Evolutionary conservation across 2,329 filamentous ascomycete genomes (phyloP).

Genomic region (Sporothrix brunneoviolacea): DNA sequence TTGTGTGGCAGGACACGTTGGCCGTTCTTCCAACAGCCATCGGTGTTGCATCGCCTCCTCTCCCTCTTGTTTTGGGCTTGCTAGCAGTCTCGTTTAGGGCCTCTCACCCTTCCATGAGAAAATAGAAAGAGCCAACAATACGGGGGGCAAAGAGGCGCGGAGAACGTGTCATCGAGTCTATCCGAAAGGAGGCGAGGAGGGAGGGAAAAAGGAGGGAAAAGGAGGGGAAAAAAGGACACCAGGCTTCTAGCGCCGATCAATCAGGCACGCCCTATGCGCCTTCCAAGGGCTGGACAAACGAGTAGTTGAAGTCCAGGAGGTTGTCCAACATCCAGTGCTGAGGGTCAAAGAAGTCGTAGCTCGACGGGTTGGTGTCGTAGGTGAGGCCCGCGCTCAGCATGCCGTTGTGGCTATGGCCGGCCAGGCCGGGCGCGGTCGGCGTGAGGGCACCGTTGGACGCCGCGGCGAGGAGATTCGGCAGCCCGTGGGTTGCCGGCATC

Average conservation of each 20-base stretch:
- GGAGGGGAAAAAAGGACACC: no score
- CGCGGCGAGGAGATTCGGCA: conserved; percentile 42
- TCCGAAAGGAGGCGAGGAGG: no score
- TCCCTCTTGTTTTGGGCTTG: no score
- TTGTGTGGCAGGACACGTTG: no score
- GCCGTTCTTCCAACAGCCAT: no score
- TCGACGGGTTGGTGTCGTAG: conserved; percentile 47
- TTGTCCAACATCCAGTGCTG: conserved; percentile 92
- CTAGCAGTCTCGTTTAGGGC: no score
- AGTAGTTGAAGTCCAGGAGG: conserved; percentile 69
- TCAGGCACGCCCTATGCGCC: conserved; percentile 36
- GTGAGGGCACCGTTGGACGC: conserved; percentile 46
- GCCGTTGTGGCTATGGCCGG: conserved; percentile 37
- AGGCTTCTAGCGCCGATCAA: no score
- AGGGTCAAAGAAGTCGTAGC: conserved; percentile 85
- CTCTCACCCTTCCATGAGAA: no score
- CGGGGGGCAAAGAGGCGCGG: no score
- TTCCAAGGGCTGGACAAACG: conserved; percentile 48
- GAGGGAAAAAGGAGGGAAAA: not conserved
- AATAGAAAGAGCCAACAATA: no score
- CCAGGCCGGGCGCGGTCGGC: conserved; percentile 40
- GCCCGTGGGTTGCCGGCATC: conserved; percentile 36
- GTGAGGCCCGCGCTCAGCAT: conserved; percentile 43
- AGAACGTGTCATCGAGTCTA: no score
- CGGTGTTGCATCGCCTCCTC: no score